These are phyloP conservation scores for Rhodotorula sp. DNA, from an alignment of 1,284 basidiomycete species.

Conservation along the genomic window DNA sequence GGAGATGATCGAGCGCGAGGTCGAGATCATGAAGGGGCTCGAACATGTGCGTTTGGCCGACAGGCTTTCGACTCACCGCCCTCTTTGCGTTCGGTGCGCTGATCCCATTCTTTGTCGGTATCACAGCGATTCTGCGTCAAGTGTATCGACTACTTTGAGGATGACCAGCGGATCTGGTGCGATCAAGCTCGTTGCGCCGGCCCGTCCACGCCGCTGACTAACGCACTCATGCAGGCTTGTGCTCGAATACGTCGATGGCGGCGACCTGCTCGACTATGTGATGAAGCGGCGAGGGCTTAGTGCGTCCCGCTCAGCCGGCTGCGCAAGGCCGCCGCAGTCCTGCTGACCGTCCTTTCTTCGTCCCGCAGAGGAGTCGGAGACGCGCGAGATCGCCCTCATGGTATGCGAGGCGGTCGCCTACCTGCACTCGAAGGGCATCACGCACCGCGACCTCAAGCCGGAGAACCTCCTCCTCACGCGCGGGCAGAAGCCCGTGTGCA, in stretches of 20 bases:
- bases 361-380: constrained; percentile 59
- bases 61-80: neutral
- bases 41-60: constrained; percentile 58
- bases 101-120: too few relatives aligned
- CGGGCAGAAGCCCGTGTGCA: constrained; percentile 65
- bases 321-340: neutral
- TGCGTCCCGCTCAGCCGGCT: constrained; percentile 37
- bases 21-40: constrained; percentile 71
- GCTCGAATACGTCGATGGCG: constrained; percentile 77
- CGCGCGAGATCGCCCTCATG: constrained; percentile 68
- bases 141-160: constrained; percentile 74
- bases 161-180: constrained; percentile 63
- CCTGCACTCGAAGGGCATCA: constrained; percentile 70
- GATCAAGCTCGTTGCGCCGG: constrained; percentile 42
- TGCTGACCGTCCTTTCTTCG: neutral
- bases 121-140: constrained; percentile 73
- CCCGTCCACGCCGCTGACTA: neutral
- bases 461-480: constrained; percentile 78
- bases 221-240: constrained; percentile 61
- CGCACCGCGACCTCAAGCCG: constrained; percentile 89
- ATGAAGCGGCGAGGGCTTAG: constrained; percentile 37
- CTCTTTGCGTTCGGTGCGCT: neutral
- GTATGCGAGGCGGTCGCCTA: constrained; percentile 68
- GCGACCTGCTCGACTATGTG: constrained; percentile 66
- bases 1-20: constrained; percentile 68